A percentile compares a stretch with the other conserved stretches of the same genome.
Conservation (phyloP, 75 land plant genomes). For the Pinus albicaulis region DNA sequence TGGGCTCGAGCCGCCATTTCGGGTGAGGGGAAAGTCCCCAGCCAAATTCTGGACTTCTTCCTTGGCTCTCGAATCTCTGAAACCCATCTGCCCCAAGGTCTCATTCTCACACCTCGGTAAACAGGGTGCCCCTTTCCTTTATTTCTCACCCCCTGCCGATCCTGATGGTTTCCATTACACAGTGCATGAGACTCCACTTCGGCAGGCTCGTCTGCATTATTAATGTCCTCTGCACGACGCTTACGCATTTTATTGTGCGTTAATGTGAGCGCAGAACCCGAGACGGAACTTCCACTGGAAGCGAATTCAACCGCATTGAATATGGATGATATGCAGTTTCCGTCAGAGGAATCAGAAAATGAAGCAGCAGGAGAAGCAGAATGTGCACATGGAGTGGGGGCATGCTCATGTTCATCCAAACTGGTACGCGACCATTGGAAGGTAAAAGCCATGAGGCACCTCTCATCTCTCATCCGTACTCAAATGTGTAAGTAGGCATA, state of each 20-base stretch:
- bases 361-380: too few species aligned
- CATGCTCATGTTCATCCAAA: too few species aligned
- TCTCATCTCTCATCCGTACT: too few species aligned
- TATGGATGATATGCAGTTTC: too few species aligned
- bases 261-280: not conserved
- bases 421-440: too few species aligned
- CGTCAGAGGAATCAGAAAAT: too few species aligned
- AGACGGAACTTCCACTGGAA: not conserved
- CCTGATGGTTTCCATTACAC: too few species aligned
- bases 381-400: too few species aligned
- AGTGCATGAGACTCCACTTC: not conserved
- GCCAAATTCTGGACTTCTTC: slow-evolving; percentile 41
- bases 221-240: not conserved
- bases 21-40: slow-evolving; percentile 36
- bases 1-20: slow-evolving; percentile 47
- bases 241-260: not conserved
- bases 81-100: slow-evolving; percentile 45
- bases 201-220: not conserved
- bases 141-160: not conserved
- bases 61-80: slow-evolving; percentile 42
- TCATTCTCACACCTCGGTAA: slow-evolving; percentile 33
- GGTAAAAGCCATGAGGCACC: too few species aligned
- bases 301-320: too few species aligned
- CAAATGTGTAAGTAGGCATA: too few species aligned
- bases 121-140: slow-evolving; percentile 17